Evolutionary conservation across 495 filamentous ascomycete species (phyloP), one percentile per base, ranked within the genome.

Genomic region (Astrothelium macrocarpum): DNA sequence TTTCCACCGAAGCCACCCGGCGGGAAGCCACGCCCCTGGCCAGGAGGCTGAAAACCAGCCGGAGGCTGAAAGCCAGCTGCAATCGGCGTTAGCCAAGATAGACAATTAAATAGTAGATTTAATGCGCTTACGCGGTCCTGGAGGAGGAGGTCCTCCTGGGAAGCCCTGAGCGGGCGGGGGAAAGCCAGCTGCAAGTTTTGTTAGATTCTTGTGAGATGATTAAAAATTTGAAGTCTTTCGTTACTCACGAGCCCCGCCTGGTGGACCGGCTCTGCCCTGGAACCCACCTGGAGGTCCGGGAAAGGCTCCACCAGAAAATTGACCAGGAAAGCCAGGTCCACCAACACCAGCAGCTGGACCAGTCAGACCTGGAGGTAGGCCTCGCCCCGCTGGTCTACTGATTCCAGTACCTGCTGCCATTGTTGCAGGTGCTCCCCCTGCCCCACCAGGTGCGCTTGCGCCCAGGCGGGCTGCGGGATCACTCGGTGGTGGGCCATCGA

Each of bases 401-500:
- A 97, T 90, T 68, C 94, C 94, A 64, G 94, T 89, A 59, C 95
- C 95, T 67, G 93, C 83, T 43, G 84, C 79, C 65, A 95, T 80
- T 58, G 89, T 85, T 20, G 86, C 80, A 61, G 70, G 76, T 59
- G 79, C 79, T 14, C 82, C 79, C 62, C 79, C 76, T 46, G 85
- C 77, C 39, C 87, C 89, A 65, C 83, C 84, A 32, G 88, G 81
- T 31, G 85, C 89, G 64, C 83, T 81, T 69, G 88, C 84, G 64
- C 91, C 94, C 61, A 99, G 81, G 75, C 94, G 85, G 32, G 93
- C 86, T 67, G 91, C 88, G 32, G 92, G 92, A 71, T 99, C 95
- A 63, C 91, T 89, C 26, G 94, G 91, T n/a, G 94, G 94, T 36
- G 94, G 93, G 66, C 91, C 95, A 69, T 97, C 94, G 62, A 97